Base-by-base conservation (phyloP, 2,329 filamentous ascomycete genomes). In the Xylogone sp. region DNA sequence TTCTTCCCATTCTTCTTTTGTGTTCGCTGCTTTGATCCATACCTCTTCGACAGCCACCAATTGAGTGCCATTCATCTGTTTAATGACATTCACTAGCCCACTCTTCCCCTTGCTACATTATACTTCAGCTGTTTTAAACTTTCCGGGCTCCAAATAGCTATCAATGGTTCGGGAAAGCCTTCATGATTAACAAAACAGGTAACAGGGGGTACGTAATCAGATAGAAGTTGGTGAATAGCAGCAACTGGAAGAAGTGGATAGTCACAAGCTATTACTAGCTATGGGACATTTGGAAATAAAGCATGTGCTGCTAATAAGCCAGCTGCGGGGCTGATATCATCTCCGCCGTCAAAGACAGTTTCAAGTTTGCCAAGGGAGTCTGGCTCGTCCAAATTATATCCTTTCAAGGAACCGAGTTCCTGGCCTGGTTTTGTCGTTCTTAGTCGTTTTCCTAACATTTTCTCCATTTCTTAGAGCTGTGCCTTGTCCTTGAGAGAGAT, bases 1-100 rank as follows among this genome's bases (percentile, higher is more conserved):
- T 13, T 7, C 64, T 21, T 68, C 59, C 74, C 74, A 78, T 49
- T 68, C 68, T 2, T 71, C 66, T 49, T 76, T 60, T 16, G 75
- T 57, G 29, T 55, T 57, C 29, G 61, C 60, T 3, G 75, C 68
- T 24, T 66, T 61, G 16, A 70, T 63, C 75, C 75, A 80, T 24
- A 80, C 73, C 20, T 63, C 62, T 24, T 45, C 64, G 29, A 63
- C 57, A 21, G 65, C 49, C 53, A 53, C 57, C 20, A 50, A 39
- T 50, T 55, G 39, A 46, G 52, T 59, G 13, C 59, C 58, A 5
- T 52, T 42, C 16, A 59, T 5, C 18, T 59, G 46, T 13, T 56
- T 52, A 2, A 64, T 43, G 3, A 61, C 55, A 42, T 48, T 51
- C 22, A 52, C 53, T 8, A 62, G 55, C 2, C 59, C 60, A 48